phyloP scores from a whole-genome alignment of 2,329 filamentous ascomycete genomes.

The Calcarisporium arbuscula region DNA sequence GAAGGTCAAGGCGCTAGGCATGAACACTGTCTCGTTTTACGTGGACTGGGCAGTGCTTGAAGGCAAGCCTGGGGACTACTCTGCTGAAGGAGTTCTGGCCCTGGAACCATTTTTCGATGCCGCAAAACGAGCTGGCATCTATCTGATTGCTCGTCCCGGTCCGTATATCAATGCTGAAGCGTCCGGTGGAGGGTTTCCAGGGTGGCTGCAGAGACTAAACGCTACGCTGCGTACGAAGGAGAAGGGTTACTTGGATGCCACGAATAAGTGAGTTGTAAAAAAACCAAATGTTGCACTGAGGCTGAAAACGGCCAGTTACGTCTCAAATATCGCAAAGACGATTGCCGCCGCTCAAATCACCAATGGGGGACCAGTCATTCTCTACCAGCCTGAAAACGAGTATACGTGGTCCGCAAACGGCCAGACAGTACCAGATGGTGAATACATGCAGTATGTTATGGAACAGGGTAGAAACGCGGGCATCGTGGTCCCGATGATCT shows the following conservation, averaged over 20 bases:
- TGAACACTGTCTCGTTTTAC: conserved; percentile 76
- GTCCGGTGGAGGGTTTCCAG: conserved; percentile 72
- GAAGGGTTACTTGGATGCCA: conserved; percentile 57
- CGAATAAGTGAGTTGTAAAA: conserved; percentile 49
- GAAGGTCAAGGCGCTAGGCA: conserved; percentile 75
- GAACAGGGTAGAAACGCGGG: conserved; percentile 62
- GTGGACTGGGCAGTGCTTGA: conserved; percentile 73
- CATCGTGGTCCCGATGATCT: conserved; percentile 68
- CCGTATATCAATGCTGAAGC: conserved; percentile 77
- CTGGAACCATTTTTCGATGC: conserved; percentile 72
- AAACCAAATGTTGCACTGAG: not conserved
- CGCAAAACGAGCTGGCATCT: conserved; percentile 66
- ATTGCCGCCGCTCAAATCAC: conserved; percentile 76
- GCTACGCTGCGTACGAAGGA: conserved; percentile 58
- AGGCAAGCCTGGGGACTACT: conserved; percentile 63
- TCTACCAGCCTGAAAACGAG: conserved; percentile 79
- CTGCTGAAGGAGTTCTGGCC: conserved; percentile 64
- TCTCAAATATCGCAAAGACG: conserved; percentile 52
- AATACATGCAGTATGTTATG: conserved; percentile 66
- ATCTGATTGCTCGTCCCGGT: conserved; percentile 64
- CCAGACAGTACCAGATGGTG: conserved; percentile 54
- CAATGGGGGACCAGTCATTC: conserved; percentile 72
- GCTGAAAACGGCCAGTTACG: conserved; percentile 40
- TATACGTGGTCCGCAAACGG: conserved; percentile 47
- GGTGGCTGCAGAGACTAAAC: conserved; percentile 67